A percentile compares a stretch with the other conserved stretches of the same genome.
These are phyloP conservation scores for Macrophomina pseudophaseolina DNA, from an alignment of 2,329 filamentous ascomycete species.

Conservation along the genomic window DNA sequence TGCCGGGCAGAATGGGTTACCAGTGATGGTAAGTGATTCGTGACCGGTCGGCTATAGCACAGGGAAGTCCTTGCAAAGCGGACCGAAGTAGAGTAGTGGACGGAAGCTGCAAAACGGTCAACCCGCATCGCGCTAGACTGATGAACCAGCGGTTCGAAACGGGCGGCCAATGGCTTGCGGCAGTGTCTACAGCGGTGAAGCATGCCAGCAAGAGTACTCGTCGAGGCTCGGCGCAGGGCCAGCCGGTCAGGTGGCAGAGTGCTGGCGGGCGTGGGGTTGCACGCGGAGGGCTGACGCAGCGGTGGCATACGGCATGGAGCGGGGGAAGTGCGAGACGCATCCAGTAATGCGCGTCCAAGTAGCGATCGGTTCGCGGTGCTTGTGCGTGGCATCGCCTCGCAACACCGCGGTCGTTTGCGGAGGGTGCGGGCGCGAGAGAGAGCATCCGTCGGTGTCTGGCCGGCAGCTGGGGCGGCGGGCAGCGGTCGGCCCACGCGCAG, in stretches of 20 bases:
- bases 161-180: not conserved
- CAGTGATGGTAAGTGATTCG: not conserved
- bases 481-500: no score
- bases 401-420: no score
- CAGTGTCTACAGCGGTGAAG: not conserved
- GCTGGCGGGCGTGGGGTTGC: not conserved
- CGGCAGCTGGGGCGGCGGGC: no score
- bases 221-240: slow-evolving; percentile 8
- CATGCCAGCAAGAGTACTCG: not conserved
- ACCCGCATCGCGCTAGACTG: slow-evolving; percentile 2
- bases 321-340: not conserved
- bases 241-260: not conserved
- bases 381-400: not conserved
- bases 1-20: not conserved
- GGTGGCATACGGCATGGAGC: not conserved
- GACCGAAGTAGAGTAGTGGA: not conserved
- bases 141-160: not conserved
- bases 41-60: not conserved
- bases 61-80: slow-evolving; percentile 8
- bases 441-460: no score
- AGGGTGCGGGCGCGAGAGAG: no score
- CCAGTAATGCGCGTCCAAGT: slow-evolving; percentile 5
- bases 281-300: slow-evolving; percentile 1
- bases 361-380: not conserved
- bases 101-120: slow-evolving; percentile 13